A percentile compares a stretch with the other conserved stretches of the same genome.
Evolutionary conservation across 257 asterid genomes (phyloP).

Genomic region (Coffea canephora): DNA sequence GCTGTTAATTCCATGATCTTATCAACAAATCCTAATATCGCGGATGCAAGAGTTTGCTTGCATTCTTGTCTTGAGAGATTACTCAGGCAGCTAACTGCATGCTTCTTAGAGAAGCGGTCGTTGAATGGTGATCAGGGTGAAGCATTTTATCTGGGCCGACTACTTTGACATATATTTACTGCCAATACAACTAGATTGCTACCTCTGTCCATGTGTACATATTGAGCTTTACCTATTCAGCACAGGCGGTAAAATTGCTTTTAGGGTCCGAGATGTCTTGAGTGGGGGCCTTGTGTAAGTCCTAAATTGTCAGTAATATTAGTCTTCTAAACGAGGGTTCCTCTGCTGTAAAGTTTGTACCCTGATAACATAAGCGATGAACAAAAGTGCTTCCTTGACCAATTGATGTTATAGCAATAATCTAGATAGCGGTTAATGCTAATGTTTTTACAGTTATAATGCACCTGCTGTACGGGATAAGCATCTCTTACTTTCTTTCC

Average conservation of each 20-base stretch:
- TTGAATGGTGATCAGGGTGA: constrained; percentile 84
- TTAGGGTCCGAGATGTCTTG: background rate
- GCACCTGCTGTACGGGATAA: background rate
- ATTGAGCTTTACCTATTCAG: constrained; percentile 5
- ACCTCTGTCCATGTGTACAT: constrained; percentile 23
- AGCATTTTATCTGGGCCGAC: constrained; percentile 61
- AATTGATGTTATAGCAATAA: background rate
- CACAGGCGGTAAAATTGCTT: background rate
- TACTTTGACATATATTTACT: constrained; percentile 48
- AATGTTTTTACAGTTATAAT: background rate
- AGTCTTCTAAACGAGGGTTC: background rate
- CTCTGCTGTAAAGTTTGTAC: constrained; percentile 15
- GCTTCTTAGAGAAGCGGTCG: constrained; percentile 71
- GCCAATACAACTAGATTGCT: background rate
- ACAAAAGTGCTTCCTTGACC: background rate
- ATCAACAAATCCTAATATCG: constrained; percentile 55
- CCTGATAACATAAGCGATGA: background rate
- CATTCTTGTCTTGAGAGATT: constrained; percentile 78
- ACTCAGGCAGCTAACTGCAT: constrained; percentile 70
- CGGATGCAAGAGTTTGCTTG: constrained; percentile 48
- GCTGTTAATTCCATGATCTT: constrained; percentile 74
- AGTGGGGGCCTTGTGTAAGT: background rate
- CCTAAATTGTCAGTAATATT: background rate
- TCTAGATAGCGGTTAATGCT: background rate
- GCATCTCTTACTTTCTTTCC: background rate